Conservation (phyloP, 2,329 filamentous ascomycete species). For the Rhynchosporium graminicola region DNA sequence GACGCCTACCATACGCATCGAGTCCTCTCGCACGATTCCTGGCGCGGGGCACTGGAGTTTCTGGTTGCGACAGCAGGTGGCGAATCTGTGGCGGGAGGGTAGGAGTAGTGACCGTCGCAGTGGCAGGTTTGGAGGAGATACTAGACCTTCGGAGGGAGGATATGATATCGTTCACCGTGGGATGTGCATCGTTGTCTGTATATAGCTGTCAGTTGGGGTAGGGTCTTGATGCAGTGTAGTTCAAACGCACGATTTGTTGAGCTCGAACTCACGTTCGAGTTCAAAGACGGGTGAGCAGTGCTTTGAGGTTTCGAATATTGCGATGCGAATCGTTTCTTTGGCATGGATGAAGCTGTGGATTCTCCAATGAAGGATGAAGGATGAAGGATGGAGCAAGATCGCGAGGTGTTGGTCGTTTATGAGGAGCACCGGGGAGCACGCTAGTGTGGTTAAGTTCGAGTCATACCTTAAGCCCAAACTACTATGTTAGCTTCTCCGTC, state of each 20-base stretch:
- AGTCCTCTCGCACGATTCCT: conserved; percentile 43
- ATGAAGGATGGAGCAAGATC: too few relatives aligned
- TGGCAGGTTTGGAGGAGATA: conserved; percentile 30
- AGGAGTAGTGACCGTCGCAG: conserved; percentile 40
- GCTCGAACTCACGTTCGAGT: conserved; percentile 41
- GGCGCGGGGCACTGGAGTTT: conserved; percentile 53
- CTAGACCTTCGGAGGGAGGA: conserved; percentile 54
- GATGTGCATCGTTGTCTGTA: conserved; percentile 38
- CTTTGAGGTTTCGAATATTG: conserved; percentile 60
- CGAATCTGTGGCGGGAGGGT: conserved; percentile 61
- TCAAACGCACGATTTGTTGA: conserved; percentile 27
- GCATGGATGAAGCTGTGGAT: conserved; percentile 47
- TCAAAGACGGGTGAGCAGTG: conserved; percentile 53
- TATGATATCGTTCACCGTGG: conserved; percentile 61
- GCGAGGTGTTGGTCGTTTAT: too few relatives aligned
- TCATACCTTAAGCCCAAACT: too few relatives aligned
- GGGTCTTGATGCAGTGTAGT: conserved; percentile 15
- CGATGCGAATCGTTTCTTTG: conserved; percentile 61
- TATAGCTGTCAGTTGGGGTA: conserved; percentile 18
- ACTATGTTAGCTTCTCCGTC: too few relatives aligned
- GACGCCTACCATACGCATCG: conserved; percentile 51
- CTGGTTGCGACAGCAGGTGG: conserved; percentile 59
- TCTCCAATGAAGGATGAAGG: not conserved
- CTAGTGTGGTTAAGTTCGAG: too few relatives aligned
- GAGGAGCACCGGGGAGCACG: too few relatives aligned